phyloP scores from a whole-genome alignment of 108 stramenopile genomes.

The Stephanodiscus triporus region DNA sequence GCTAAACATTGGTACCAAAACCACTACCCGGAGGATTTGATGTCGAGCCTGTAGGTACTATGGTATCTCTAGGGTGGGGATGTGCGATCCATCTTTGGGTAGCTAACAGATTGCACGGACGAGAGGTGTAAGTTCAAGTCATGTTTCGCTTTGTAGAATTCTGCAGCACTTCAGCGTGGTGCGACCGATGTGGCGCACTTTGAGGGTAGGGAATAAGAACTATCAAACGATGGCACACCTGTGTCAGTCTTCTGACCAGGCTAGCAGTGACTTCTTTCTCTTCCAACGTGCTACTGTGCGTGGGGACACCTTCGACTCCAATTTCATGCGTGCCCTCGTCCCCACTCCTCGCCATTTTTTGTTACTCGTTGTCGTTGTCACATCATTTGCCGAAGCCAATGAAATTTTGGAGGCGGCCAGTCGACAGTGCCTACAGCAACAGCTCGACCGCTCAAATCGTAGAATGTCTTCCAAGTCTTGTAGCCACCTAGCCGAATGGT shows the following conservation, averaged over 20 bases:
- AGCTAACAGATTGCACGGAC: neutral
- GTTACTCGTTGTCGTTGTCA: neutral
- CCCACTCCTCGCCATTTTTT: neutral
- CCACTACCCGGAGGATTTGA: constrained; percentile 56
- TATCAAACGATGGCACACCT: no score
- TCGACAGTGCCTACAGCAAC: neutral
- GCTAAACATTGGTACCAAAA: constrained; percentile 90
- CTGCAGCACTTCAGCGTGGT: neutral
- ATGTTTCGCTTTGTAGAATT: neutral
- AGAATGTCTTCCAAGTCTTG: neutral
- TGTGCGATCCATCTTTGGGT: no score
- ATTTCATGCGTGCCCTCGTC: neutral
- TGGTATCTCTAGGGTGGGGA: neutral
- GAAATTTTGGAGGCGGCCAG: neutral
- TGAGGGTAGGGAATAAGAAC: no score
- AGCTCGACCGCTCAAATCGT: neutral
- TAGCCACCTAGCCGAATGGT: neutral
- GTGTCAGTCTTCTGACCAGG: neutral
- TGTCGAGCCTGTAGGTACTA: constrained; percentile 8
- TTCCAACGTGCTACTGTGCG: neutral
- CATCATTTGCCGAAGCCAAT: neutral
- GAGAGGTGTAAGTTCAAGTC: neutral
- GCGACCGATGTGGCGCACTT: no score
- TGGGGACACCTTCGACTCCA: neutral
- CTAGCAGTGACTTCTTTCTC: neutral